Evolutionary conservation across 805 yeast genomes (phyloP).

Genomic region (Wickerhamomyces bovis): DNA sequence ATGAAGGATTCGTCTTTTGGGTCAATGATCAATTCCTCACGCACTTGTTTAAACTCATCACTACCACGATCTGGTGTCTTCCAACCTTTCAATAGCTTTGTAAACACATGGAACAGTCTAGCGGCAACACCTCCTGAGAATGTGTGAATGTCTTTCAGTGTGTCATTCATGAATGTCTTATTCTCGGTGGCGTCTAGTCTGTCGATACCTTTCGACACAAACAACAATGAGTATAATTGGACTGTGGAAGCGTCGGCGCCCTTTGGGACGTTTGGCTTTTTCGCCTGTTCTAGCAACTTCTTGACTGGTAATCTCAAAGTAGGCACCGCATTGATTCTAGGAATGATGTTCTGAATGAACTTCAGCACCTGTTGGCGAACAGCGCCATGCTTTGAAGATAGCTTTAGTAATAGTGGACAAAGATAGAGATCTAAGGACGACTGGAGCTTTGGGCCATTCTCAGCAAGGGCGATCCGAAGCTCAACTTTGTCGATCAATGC

Average conservation of each 20-base stretch:
- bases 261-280: slow-evolving; percentile 40
- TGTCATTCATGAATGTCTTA: slow-evolving; percentile 37
- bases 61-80: slow-evolving; percentile 42
- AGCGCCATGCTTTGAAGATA: slow-evolving; percentile 60
- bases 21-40: slow-evolving; percentile 32
- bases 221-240: slow-evolving; percentile 55
- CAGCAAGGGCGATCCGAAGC: slow-evolving; percentile 72
- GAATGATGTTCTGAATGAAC: slow-evolving; percentile 59
- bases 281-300: slow-evolving; percentile 58
- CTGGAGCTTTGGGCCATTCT: slow-evolving; percentile 58
- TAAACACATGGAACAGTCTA: slow-evolving; percentile 53
- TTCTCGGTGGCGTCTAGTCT: slow-evolving; percentile 38
- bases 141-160: slow-evolving; percentile 40
- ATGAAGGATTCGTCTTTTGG: slow-evolving; percentile 40
- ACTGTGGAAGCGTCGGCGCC: slow-evolving; percentile 44
- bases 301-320: slow-evolving; percentile 56
- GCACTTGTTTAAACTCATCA: slow-evolving; percentile 32
- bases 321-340: slow-evolving; percentile 54
- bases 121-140: slow-evolving; percentile 38
- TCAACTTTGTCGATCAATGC: slow-evolving; percentile 72
- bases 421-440: slow-evolving; percentile 54
- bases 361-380: slow-evolving; percentile 66
- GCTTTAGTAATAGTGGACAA: slow-evolving; percentile 72
- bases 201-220: slow-evolving; percentile 63
- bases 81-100: slow-evolving; percentile 48